phyloP scores from a whole-genome alignment of 2,329 filamentous ascomycete species.

The Talaromyces sp. region DNA sequence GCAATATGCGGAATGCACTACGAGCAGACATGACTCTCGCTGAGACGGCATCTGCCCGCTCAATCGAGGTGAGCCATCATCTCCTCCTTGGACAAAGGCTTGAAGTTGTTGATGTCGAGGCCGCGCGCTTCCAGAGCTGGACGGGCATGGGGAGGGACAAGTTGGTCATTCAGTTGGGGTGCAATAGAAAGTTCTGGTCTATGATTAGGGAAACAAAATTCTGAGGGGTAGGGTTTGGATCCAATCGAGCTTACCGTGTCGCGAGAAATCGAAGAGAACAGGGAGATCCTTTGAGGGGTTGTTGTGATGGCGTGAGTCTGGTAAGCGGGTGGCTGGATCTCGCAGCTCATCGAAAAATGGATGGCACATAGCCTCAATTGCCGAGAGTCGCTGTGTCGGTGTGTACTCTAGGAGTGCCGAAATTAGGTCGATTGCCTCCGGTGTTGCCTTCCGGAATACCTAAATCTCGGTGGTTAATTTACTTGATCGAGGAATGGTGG shows the following conservation, averaged over 20 bases:
- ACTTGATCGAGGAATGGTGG: neutral
- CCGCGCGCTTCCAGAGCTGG: slow-evolving; percentile 73
- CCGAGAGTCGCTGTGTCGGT: slow-evolving; percentile 88
- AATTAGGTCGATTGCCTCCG: slow-evolving; percentile 91
- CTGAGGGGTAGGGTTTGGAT: neutral
- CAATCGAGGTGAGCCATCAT: slow-evolving; percentile 98
- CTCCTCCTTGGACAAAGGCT: slow-evolving; percentile 85
- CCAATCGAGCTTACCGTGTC: slow-evolving; percentile 73
- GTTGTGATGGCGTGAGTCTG: slow-evolving; percentile 88
- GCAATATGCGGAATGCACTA: slow-evolving; percentile 37
- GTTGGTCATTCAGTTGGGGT: slow-evolving; percentile 79
- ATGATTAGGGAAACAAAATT: slow-evolving; percentile 12
- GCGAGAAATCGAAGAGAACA: slow-evolving; percentile 87
- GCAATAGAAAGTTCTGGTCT: slow-evolving; percentile 88
- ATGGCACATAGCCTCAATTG: slow-evolving; percentile 95
- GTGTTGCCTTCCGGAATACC: slow-evolving; percentile 95
- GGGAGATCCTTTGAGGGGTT: slow-evolving; percentile 81
- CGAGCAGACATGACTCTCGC: slow-evolving; percentile 44
- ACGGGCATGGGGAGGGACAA: slow-evolving; percentile 83
- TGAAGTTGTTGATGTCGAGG: slow-evolving; percentile 92
- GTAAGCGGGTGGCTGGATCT: slow-evolving; percentile 85
- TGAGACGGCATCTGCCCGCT: slow-evolving; percentile 45
- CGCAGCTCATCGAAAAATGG: slow-evolving; percentile 98
- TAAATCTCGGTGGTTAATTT: slow-evolving; percentile 36
- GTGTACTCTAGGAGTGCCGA: slow-evolving; percentile 94